These are phyloP conservation scores for Spathaspora sp. DNA, from an alignment of 1,139 yeast species.

Conservation along the genomic window DNA sequence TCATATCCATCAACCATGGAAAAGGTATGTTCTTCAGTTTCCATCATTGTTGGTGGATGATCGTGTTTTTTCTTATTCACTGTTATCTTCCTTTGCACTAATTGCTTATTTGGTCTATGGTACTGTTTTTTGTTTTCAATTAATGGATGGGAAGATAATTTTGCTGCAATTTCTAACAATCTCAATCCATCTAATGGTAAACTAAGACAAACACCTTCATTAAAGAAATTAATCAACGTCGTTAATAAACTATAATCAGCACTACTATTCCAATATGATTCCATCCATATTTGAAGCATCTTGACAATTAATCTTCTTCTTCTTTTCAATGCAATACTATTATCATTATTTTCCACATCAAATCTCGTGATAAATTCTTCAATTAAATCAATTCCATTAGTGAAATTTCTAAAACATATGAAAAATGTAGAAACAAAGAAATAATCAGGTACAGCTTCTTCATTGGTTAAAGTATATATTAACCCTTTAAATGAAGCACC, in stretches of 20 bases:
- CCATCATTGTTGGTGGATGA: slow-evolving; percentile 13
- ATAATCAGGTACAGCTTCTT: slow-evolving; percentile 64
- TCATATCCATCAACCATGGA: slow-evolving; percentile 55
- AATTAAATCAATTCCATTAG: slow-evolving; percentile 66
- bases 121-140: slow-evolving; percentile 22
- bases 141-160: slow-evolving; percentile 40
- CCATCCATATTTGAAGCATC: slow-evolving; percentile 80
- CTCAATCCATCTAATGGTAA: slow-evolving; percentile 66
- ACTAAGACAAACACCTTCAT: slow-evolving; percentile 59
- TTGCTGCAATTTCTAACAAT: slow-evolving; percentile 62
- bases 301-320: slow-evolving; percentile 68
- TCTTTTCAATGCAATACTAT: slow-evolving; percentile 53
- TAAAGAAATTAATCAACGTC: slow-evolving; percentile 71
- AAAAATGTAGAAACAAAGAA: slow-evolving; percentile 76
- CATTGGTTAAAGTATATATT: slow-evolving; percentile 71
- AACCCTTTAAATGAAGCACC: slow-evolving; percentile 83
- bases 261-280: slow-evolving; percentile 77
- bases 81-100: slow-evolving; percentile 49
- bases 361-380: slow-evolving; percentile 69
- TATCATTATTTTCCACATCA: slow-evolving; percentile 45
- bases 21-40: slow-evolving; percentile 14
- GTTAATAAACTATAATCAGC: slow-evolving; percentile 62
- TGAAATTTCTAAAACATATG: slow-evolving; percentile 75
- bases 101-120: slow-evolving; percentile 24
- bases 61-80: slow-evolving; percentile 29